These are phyloP conservation scores for Ceratobasidium papillatum DNA, from an alignment of 1,284 basidiomycete genomes.

Conservation along the genomic window DNA sequence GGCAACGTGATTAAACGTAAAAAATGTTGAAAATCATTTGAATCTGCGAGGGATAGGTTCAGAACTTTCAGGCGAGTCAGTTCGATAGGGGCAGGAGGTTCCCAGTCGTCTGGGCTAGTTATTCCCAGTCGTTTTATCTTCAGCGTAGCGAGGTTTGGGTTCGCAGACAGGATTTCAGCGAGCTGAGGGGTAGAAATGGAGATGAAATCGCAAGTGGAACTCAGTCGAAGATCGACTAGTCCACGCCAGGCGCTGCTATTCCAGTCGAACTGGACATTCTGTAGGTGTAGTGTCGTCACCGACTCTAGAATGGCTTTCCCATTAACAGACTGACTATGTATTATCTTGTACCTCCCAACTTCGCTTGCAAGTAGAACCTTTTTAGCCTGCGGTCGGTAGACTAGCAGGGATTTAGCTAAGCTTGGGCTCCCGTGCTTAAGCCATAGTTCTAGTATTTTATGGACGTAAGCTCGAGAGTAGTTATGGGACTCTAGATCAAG, in stretches of 20 bases:
- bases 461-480: slow-evolving; percentile 2
- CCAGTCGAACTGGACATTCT: slow-evolving; percentile 21
- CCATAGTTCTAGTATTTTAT: slow-evolving; percentile 1
- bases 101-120: slow-evolving; percentile 5
- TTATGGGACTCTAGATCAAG: slow-evolving; percentile 5
- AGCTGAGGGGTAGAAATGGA: slow-evolving; percentile 1
- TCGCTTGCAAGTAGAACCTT: background rate
- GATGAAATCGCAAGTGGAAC: background rate
- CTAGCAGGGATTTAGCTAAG: background rate
- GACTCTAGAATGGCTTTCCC: background rate
- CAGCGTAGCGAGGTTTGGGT: slow-evolving; percentile 4
- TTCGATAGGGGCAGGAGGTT: background rate
- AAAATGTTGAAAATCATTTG: background rate
- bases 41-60: slow-evolving; percentile 2
- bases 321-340: background rate
- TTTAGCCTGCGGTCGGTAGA: slow-evolving; percentile 5
- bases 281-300: background rate
- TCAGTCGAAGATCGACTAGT: slow-evolving; percentile 10
- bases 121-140: background rate
- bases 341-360: background rate
- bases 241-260: background rate
- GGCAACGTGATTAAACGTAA: slow-evolving; percentile 7
- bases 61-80: background rate
- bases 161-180: slow-evolving; percentile 10
- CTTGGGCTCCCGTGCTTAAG: background rate